Base-by-base conservation (phyloP, 306 rosid genomes). In the Lablab purpureus region DNA sequence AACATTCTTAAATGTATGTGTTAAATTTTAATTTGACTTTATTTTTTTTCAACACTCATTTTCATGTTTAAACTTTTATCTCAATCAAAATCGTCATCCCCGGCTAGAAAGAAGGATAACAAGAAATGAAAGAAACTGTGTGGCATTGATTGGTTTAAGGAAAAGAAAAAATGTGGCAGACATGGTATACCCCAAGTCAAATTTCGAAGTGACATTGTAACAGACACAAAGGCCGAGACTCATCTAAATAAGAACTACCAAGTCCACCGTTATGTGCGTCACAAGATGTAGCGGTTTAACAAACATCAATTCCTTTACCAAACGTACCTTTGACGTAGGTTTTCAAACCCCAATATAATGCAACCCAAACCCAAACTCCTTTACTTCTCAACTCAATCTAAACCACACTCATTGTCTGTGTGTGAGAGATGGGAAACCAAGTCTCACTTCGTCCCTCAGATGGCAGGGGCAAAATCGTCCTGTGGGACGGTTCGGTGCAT, bases 221-320 rank as follows among this genome's bases (percentile, higher is more conserved):
- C 78, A 22, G 64, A 85, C 88, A 77, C n/a, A 66, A 73, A 83
- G 55, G 41, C 14, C 23, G 54, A 60, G 77, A 73, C 69, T 46
- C 17, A 28, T 63, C 75, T 73, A 81, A 81, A 83, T 22, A 74
- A 84, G 82, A 84, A 85, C 87, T 55, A 74, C 73, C 84, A 49
- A 78, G 81, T 80, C 83, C 84, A 77, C 82, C 67, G 54, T 74
- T 41, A 47, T 36, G 40, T 75, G 67, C 55, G 41, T 76, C 85
- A 74, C 70, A 51, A 67, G 85, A 90, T 88, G 93, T 90, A 85
- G 87, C 89, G 59, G 89, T 85, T 94, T 85, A 93, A 91, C 97
- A 62, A 91, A 90, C 89, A 74, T 64, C 73, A 49, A 55, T 54
- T 68, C 62, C 37, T 8, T 37, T 37, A 37, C 43, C 43, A 37